Conservation (phyloP, 164 flowering plant species). For the Umbilicus rupestris region DNA sequence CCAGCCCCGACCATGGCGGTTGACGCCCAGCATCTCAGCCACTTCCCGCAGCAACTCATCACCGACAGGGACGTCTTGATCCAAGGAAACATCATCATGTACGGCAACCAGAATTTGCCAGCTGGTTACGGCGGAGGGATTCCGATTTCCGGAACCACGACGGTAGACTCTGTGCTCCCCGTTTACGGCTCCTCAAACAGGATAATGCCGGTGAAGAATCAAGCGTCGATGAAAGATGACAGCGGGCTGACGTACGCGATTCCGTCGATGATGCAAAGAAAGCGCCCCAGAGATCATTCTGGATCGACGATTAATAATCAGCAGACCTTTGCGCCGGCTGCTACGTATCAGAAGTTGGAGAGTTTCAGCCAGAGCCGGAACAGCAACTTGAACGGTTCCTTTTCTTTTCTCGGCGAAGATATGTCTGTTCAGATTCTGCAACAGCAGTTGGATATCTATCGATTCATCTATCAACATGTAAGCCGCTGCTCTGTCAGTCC, state of each 20-base stretch:
- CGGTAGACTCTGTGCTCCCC: constrained; percentile 14
- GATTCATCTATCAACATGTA: constrained; percentile 58
- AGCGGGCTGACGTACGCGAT: constrained; percentile 21
- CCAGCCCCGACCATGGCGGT: constrained; percentile 22
- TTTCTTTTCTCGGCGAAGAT: constrained; percentile 58
- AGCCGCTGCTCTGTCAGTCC: neutral
- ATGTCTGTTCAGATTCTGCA: constrained; percentile 43
- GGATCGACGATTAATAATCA: constrained; percentile 12
- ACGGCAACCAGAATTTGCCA: constrained; percentile 19
- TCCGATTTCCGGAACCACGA: constrained; percentile 20
- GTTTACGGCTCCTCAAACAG: constrained; percentile 10
- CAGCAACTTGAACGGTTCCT: constrained; percentile 2
- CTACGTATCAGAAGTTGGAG: neutral
- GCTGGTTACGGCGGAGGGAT: constrained; percentile 7
- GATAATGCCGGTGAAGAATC: neutral
- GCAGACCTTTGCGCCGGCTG: neutral
- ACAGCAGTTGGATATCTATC: constrained; percentile 58
- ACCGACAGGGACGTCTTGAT: constrained; percentile 13
- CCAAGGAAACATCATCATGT: neutral
- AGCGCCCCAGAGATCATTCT: constrained; percentile 18
- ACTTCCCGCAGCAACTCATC: constrained; percentile 21
- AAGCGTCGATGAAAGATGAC: constrained; percentile 20
- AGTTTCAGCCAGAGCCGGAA: neutral
- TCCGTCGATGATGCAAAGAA: constrained; percentile 11
- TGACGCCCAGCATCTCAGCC: constrained; percentile 27